A percentile compares a stretch with the other conserved stretches of the same genome.
Conservation (phyloP, 371 early-diverging fungal species). For the Mucor racemosus region DNA sequence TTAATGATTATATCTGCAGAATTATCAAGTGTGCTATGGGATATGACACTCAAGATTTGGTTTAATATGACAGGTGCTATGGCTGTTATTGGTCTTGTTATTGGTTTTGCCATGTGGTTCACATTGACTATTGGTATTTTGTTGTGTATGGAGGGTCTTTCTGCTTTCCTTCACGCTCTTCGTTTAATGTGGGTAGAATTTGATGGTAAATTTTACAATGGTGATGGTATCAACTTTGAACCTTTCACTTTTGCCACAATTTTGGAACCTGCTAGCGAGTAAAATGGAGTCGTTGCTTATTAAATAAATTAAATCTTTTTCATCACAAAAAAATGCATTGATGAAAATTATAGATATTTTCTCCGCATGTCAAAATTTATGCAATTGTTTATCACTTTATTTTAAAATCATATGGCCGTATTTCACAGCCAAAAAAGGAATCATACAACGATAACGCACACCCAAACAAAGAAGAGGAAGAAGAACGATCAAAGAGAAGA, state of each 20-base stretch:
- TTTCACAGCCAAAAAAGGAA: too few relatives aligned
- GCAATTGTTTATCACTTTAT: too few relatives aligned
- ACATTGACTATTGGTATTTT: constrained; percentile 86
- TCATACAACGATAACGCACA: too few relatives aligned
- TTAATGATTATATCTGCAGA: constrained; percentile 45
- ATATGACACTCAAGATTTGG: constrained; percentile 86
- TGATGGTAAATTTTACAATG: constrained; percentile 95
- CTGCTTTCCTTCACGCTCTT: constrained; percentile 96
- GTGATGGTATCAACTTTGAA: constrained; percentile 53
- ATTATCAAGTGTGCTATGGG: constrained; percentile 97
- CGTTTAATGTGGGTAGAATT: constrained; percentile 99
- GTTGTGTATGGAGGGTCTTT: constrained; percentile 97
- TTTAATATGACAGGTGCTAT: constrained; percentile 59
- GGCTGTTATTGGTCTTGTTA: constrained; percentile 68
- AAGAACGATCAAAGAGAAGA: too few relatives aligned
- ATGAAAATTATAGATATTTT: too few relatives aligned
- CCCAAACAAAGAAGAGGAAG: too few relatives aligned
- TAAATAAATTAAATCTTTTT: too few relatives aligned
- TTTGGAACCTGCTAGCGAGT: constrained; percentile 8
- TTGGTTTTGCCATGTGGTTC: constrained; percentile 87
- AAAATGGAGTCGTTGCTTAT: background rate
- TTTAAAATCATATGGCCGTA: too few relatives aligned
- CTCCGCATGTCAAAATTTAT: too few relatives aligned
- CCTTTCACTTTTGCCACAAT: constrained; percentile 40
- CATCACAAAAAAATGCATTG: too few relatives aligned